Conservation (phyloP, 2,329 filamentous ascomycete genomes). For the Cercospora sp. region DNA sequence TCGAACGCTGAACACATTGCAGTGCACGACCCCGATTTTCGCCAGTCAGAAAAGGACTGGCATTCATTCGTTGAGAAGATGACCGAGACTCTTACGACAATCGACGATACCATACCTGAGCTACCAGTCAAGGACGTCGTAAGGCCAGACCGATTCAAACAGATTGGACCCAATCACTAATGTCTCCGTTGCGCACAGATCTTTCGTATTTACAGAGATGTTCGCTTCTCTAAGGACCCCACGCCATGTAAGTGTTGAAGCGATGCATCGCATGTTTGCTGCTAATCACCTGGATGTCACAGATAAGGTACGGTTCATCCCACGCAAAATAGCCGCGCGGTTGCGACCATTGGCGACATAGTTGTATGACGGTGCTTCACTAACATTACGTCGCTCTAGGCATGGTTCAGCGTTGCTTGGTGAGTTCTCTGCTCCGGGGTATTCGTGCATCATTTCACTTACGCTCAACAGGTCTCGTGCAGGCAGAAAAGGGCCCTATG, state of each 20-base stretch:
- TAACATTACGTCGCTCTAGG: conserved; percentile 47
- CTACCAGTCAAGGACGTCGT: conserved; percentile 80
- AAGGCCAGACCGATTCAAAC: conserved; percentile 5
- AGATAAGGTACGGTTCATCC: conserved; percentile 3
- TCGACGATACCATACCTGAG: conserved; percentile 82
- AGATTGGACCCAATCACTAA: not conserved
- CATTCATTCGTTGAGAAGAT: conserved; percentile 73
- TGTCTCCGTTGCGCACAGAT: conserved; percentile 44
- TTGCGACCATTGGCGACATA: not conserved
- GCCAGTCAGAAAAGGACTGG: conserved; percentile 77
- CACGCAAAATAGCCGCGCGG: not conserved
- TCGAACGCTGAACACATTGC: not conserved
- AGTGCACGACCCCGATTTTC: conserved; percentile 80
- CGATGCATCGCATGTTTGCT: not conserved
- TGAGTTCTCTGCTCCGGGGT: conserved; percentile 38
- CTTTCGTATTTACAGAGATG: conserved; percentile 84
- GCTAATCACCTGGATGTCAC: not conserved
- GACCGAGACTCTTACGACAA: conserved; percentile 67
- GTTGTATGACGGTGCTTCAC: not conserved
- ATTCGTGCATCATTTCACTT: not conserved
- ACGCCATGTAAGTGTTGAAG: conserved; percentile 72
- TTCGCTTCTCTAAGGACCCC: conserved; percentile 79
- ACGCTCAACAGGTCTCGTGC: conserved; percentile 63
- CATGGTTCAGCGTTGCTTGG: conserved; percentile 83
- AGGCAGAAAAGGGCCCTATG: conserved; percentile 82